phyloP scores from a whole-genome alignment of 2,329 filamentous ascomycete genomes.

The Trichoderma sp. region DNA sequence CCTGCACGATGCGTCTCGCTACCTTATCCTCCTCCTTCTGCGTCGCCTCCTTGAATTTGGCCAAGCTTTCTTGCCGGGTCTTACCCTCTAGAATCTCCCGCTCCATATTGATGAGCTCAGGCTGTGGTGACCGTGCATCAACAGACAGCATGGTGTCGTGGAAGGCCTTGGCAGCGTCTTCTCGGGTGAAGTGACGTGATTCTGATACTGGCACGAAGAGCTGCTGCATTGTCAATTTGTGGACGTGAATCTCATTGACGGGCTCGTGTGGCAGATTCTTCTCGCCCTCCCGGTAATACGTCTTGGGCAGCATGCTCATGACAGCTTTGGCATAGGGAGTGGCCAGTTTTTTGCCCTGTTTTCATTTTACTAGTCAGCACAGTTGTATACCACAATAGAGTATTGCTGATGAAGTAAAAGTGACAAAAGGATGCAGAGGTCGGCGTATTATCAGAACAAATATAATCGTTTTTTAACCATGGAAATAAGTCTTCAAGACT shows the following conservation, averaged over 20 bases:
- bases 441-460: constrained; percentile 26
- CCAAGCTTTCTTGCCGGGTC: constrained; percentile 36
- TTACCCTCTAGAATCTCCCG: constrained; percentile 42
- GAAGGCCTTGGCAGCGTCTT: constrained; percentile 64
- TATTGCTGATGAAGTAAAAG: not conserved
- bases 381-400: not conserved
- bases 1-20: constrained; percentile 33
- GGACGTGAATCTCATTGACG: constrained; percentile 64
- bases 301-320: constrained; percentile 74
- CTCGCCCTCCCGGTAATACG: constrained; percentile 51
- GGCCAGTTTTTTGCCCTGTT: constrained; percentile 73
- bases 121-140: constrained; percentile 60
- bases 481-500: constrained; percentile 92
- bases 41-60: constrained; percentile 42
- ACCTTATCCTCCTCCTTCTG: constrained; percentile 43
- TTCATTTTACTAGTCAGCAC: constrained; percentile 25
- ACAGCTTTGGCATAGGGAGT: constrained; percentile 74
- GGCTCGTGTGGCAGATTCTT: constrained; percentile 53
- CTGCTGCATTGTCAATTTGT: constrained; percentile 59
- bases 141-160: constrained; percentile 57
- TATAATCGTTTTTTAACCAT: constrained; percentile 72
- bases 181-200: constrained; percentile 60
- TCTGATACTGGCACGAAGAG: constrained; percentile 64
- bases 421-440: not conserved
- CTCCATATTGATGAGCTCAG: constrained; percentile 58